Evolutionary conservation across 169 alveolate genomes (phyloP), one percentile per base, ranked within the genome.

Genomic region (Theileria equi): DNA sequence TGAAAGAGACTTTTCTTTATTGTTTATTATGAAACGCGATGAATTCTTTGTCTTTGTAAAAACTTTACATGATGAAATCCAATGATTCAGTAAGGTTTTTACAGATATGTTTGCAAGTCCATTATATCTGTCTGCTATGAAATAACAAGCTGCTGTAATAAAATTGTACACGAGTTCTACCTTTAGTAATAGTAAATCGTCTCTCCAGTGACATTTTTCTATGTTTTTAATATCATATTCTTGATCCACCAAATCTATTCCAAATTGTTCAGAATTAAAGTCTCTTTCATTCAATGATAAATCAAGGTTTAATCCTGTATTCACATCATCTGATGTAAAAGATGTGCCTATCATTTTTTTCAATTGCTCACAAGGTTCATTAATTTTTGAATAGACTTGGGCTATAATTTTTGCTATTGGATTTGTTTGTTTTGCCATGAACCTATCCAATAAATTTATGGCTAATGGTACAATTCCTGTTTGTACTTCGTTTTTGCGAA

Each of bases 81-180:
- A 74, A 23, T 68, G 53, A 26, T 25, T 40, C 55, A 74, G 43
- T 32, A 74, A 73, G 13, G 64, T 50, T 26, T 60, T 55, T 36
- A 62, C 71, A 29, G 79, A 64, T 2, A 65, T 55, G n/a, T 64
- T 63, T 10, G 69, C 43, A 21, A 43, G 66, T 31, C 84, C 84
- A 36, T 74, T 50, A 64, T 74, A 74, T 41, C 80, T 41, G 50
- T 74, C 84, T 16, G 84, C 84, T 29, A 74, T 65, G 26, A 63
- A 74, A 64, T 47, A 74, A 34, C 84, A 74, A 7, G 80, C 84
- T n/a, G 72, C 69, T 2, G 80, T 70, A 17, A 74, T 25, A 8
- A 74, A 41, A 47, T 74, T 74, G 63, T 64, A 65, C 1, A 74
- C 50, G 16, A 74, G 17, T 4, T 55, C 80, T 5, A 35, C 11